Evolutionary conservation across 805 yeast genomes (phyloP).

Genomic region (Teunomyces lycoperdinae): DNA sequence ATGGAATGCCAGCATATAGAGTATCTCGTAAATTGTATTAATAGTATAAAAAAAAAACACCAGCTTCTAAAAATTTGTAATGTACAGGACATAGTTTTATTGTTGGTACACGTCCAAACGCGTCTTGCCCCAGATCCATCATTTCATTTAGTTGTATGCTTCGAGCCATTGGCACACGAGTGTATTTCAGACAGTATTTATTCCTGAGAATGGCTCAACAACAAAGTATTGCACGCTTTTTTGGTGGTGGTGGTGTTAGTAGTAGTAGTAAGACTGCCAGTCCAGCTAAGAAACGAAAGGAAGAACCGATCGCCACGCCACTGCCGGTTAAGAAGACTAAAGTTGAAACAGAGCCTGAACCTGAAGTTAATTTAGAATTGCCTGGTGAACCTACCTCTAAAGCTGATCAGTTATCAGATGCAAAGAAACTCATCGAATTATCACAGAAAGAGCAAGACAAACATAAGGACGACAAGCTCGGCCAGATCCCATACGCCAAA

Average conservation of each 20-base stretch:
- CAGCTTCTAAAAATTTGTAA: neutral
- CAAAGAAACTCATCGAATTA: constrained; percentile 12
- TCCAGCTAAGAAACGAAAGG: neutral
- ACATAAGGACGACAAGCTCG: constrained; percentile 9
- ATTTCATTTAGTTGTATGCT: neutral
- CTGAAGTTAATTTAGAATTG: neutral
- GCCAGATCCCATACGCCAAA: constrained; percentile 31
- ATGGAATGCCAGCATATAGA: constrained; percentile 54
- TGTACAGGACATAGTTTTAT: neutral
- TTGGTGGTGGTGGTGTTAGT: constrained; percentile 10
- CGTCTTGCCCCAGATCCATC: neutral
- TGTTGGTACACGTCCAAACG: neutral
- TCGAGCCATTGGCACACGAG: constrained; percentile 1
- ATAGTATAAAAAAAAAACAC: neutral
- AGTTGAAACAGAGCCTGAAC: neutral
- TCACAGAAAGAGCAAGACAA: constrained; percentile 9
- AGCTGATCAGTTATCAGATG: constrained; percentile 10
- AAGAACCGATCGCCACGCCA: neutral
- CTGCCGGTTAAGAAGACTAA: neutral
- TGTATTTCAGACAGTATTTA: neutral
- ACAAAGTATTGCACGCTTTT: constrained; percentile 34
- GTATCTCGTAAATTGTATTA: constrained; percentile 1
- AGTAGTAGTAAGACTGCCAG: neutral
- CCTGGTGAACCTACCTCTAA: neutral
- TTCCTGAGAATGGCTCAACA: constrained; percentile 19